Evolutionary conservation across 2,329 filamentous ascomycete genomes (phyloP).

Genomic region (Triangularia setosa): DNA sequence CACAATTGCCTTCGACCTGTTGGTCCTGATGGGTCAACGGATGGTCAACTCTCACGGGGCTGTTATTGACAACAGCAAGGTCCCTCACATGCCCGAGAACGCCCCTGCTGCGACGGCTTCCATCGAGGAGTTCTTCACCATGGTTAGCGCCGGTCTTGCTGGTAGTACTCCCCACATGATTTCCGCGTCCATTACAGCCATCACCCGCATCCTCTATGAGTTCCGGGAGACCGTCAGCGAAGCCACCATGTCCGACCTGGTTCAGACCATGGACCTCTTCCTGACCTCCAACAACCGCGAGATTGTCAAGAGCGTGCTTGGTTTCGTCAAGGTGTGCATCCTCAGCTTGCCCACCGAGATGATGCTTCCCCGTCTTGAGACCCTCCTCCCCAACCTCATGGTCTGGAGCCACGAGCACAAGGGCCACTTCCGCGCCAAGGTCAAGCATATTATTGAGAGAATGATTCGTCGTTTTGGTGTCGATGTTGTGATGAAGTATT

Average conservation of each 20-base stretch:
- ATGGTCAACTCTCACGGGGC: slow-evolving; percentile 65
- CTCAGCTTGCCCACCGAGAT: slow-evolving; percentile 77
- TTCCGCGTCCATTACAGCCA: slow-evolving; percentile 89
- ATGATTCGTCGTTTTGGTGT: slow-evolving; percentile 90
- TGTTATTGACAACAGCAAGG: slow-evolving; percentile 77
- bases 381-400: slow-evolving; percentile 84
- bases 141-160: slow-evolving; percentile 93
- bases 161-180: slow-evolving; percentile 96
- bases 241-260: slow-evolving; percentile 73
- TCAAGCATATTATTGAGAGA: slow-evolving; percentile 95
- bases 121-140: slow-evolving; percentile 94
- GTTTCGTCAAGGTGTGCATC: slow-evolving; percentile 94
- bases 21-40: slow-evolving; percentile 82
- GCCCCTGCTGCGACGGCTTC: slow-evolving; percentile 73
- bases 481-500: slow-evolving; percentile 72
- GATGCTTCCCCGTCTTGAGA: slow-evolving; percentile 71
- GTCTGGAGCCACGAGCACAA: slow-evolving; percentile 98
- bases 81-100: slow-evolving; percentile 80
- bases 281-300: slow-evolving; percentile 94
- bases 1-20: slow-evolving; percentile 81
- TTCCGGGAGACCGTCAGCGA: slow-evolving; percentile 69
- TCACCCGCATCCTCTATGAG: slow-evolving; percentile 90
- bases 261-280: slow-evolving; percentile 94
- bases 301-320: slow-evolving; percentile 89
- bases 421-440: slow-evolving; percentile 91